phyloP scores from a whole-genome alignment of 805 yeast species.

The Cyberlindnera galapagoensis region DNA sequence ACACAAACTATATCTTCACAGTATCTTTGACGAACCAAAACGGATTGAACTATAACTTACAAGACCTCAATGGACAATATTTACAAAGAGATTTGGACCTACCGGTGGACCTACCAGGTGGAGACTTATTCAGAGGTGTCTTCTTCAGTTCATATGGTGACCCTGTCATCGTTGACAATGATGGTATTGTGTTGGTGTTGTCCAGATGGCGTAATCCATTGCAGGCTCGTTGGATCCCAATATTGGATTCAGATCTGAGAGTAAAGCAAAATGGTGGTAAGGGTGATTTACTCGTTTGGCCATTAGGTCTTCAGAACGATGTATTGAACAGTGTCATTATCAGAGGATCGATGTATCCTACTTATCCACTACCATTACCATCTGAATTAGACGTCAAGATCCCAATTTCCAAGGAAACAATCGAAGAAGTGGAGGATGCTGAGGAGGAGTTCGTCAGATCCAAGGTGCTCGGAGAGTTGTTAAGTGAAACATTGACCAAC shows the following conservation, averaged over 20 bases:
- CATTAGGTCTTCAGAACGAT: conserved; percentile 69
- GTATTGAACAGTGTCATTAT: conserved; percentile 68
- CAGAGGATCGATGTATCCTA: conserved; percentile 68
- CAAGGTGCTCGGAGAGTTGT: conserved; percentile 51
- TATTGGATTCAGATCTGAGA: conserved; percentile 48
- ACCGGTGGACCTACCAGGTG: conserved; percentile 29
- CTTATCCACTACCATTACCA: conserved; percentile 80
- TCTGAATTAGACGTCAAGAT: conserved; percentile 66
- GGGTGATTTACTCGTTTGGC: conserved; percentile 76
- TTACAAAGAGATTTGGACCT: conserved; percentile 39
- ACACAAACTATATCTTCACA: conserved; percentile 25
- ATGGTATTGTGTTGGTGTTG: conserved; percentile 63
- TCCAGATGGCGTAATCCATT: conserved; percentile 70
- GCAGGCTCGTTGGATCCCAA: conserved; percentile 84
- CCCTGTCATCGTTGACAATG: conserved; percentile 81
- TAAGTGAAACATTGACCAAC: conserved; percentile 49
- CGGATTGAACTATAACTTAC: conserved; percentile 33
- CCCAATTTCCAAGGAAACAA: conserved; percentile 41
- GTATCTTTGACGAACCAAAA: conserved; percentile 26
- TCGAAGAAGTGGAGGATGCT: conserved; percentile 27
- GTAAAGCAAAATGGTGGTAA: conserved; percentile 42
- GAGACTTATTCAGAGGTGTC: conserved; percentile 46
- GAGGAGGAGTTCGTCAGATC: conserved; percentile 64
- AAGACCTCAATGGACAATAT: conserved; percentile 43
- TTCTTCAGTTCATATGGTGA: conserved; percentile 87